Percentiles rank a stretch among this genome's conserved stretches.
These are phyloP conservation scores for Paraphaeosphaeria sporulosa DNA, from an alignment of 2,329 filamentous ascomycete species.

Conservation along the genomic window DNA sequence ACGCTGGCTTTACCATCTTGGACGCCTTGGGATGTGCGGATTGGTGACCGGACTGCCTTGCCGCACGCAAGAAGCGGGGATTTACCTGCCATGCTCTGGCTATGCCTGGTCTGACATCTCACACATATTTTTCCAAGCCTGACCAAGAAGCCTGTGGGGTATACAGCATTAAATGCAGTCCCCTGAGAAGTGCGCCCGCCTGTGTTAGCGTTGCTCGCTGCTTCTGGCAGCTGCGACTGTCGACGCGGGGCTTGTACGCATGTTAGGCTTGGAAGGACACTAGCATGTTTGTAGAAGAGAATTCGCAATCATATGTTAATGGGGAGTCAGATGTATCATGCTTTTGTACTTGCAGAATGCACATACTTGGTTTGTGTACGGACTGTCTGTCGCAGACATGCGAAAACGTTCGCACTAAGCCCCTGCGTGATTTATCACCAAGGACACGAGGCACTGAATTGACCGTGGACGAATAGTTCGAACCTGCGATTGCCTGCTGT, in stretches of 20 bases:
- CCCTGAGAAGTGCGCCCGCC: background rate
- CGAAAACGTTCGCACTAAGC: too few species aligned
- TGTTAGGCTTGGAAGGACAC: background rate
- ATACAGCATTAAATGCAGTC: background rate
- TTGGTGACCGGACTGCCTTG: constrained; percentile 1
- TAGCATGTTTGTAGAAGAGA: background rate
- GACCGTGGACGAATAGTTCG: too few species aligned
- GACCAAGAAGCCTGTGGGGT: background rate
- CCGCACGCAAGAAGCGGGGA: background rate
- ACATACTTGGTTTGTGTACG: too few species aligned
- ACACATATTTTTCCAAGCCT: too few species aligned
- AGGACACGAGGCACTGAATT: too few species aligned
- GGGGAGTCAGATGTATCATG: background rate
- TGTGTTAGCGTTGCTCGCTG: background rate
- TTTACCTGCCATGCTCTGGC: background rate
- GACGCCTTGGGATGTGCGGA: constrained; percentile 14
- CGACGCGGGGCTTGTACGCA: background rate
- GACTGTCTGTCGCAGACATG: too few species aligned
- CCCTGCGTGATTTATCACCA: too few species aligned
- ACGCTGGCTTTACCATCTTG: constrained; percentile 17
- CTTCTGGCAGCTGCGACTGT: background rate
- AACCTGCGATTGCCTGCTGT: too few species aligned
- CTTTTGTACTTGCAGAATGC: too few species aligned
- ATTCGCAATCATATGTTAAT: background rate
- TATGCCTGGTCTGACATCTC: background rate